Evolutionary conservation across 768 basidiomycete genomes (phyloP).

Genomic region (Lactarius sanguifluus): DNA sequence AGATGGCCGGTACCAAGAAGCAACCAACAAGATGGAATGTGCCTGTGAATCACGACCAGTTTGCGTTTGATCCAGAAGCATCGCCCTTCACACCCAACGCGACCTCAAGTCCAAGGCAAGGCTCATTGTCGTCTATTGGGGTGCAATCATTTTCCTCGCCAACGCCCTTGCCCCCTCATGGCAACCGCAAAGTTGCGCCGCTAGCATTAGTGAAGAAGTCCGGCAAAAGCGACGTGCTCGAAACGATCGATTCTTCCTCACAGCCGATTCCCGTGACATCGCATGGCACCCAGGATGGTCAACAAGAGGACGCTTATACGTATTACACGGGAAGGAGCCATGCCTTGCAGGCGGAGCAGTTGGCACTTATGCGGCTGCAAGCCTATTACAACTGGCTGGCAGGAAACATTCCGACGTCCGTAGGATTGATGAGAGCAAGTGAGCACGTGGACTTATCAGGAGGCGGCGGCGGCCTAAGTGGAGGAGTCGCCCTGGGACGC

Average conservation of each 20-base stretch:
- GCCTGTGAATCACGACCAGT: constrained; percentile 11
- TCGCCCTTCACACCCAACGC: constrained; percentile 27
- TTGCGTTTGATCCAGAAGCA: constrained; percentile 23
- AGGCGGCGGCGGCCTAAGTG: constrained; percentile 18
- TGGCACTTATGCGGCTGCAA: constrained; percentile 18
- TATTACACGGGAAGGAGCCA: constrained; percentile 8
- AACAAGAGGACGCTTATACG: constrained; percentile 10
- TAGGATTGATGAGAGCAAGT: constrained; percentile 4
- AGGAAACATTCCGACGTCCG: constrained; percentile 1
- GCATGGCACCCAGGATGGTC: constrained; percentile 5
- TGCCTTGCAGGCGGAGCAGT: constrained; percentile 18
- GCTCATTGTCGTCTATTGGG: constrained; percentile 12
- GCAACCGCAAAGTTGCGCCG: constrained; percentile 15
- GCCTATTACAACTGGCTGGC: constrained; percentile 19
- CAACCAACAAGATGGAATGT: neutral
- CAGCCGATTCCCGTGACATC: constrained; percentile 7
- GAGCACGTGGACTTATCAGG: constrained; percentile 28
- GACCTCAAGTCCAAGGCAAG: constrained; percentile 26
- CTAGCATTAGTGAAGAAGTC: constrained; percentile 4
- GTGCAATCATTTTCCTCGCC: constrained; percentile 22
- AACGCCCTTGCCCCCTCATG: constrained; percentile 22
- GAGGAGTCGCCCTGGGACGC: constrained; percentile 25
- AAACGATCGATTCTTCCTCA: constrained; percentile 2
- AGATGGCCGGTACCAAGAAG: neutral
- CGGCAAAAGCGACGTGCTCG: neutral